Evolutionary conservation across 805 yeast genomes (phyloP).

Genomic region (Cyberlindnera euphorbiae): DNA sequence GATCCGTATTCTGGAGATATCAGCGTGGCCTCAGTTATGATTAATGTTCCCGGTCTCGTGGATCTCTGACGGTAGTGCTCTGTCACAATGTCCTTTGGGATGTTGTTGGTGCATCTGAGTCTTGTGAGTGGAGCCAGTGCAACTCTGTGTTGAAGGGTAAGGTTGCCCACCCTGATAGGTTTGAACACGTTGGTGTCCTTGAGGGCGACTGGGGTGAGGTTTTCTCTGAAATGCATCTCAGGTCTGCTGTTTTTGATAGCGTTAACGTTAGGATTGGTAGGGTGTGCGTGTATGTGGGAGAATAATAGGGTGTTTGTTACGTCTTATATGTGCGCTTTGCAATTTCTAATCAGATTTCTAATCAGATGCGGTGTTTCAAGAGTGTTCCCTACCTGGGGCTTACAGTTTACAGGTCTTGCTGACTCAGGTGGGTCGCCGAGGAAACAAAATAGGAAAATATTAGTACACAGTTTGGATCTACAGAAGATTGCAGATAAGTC

Average conservation of each 20-base stretch:
- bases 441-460: too few relatives aligned
- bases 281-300: too few relatives aligned
- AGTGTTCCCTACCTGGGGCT: too few relatives aligned
- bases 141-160: slow-evolving; percentile 33
- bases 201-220: slow-evolving; percentile 5
- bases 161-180: slow-evolving; percentile 34
- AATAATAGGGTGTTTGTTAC: too few relatives aligned
- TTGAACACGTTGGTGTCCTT: slow-evolving; percentile 26
- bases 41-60: slow-evolving; percentile 47
- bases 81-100: slow-evolving; percentile 27
- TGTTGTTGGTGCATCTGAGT: slow-evolving; percentile 1
- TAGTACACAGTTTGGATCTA: too few relatives aligned
- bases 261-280: too few relatives aligned
- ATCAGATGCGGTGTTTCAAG: too few relatives aligned
- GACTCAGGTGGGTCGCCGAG: too few relatives aligned
- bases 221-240: slow-evolving; percentile 3
- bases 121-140: slow-evolving; percentile 37
- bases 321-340: too few relatives aligned
- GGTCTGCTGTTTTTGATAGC: not conserved
- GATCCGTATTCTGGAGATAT: slow-evolving; percentile 37
- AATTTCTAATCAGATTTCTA: too few relatives aligned
- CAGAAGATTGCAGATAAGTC: too few relatives aligned
- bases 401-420: too few relatives aligned
- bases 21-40: slow-evolving; percentile 56
- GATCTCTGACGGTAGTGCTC: slow-evolving; percentile 55